Evolutionary conservation across 495 filamentous ascomycete genomes (phyloP), one percentile per base, ranked within the genome.

Genomic region (Penicillium longicatenatum): DNA sequence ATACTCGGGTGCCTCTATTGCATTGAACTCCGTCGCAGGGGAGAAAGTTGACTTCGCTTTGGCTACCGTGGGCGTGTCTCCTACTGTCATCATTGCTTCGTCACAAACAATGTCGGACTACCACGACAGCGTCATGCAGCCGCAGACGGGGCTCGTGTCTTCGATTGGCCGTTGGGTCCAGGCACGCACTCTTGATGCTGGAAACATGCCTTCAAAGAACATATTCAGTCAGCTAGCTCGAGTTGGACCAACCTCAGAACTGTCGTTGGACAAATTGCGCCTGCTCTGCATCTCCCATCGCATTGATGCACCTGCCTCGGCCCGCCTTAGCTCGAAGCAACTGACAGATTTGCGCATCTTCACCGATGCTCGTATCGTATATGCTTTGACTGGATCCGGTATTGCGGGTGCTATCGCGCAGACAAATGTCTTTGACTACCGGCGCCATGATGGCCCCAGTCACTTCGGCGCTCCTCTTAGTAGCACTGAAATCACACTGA

Each of bases 381-480:
- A 97, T 73, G 92, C 91, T 1, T 79, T 98, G 29, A 90, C 92
- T 45, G 86, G 90, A 4, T 76, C 93, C 8, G 81, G 83, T 29
- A 88, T 97, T 21, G 93, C 92, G 5, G 94, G 94, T 21, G 89
- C 94, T 1, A 84, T 93, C 17, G 71, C 84, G 3, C 93, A 98
- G 73, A 94, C 91, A 11, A 84, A 88, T 57, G 79, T 92, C 31
- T 93, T 90, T 63, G 94, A 99, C 67, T 98, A 99, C 67, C 77
- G 93, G 41, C 79, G 86, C 17, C 74, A 81, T 49, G 16, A 57
- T 17, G 64, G 82, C 65, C 57, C 75, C 35, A 84, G 81, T 35
- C 92, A 96, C 73, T 96, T 97, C 66, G 95, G 94, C 2, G 75
- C 86, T 29, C 93, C 92, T 5, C 61, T 94, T 33, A 91, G 89